Evolutionary conservation across 768 basidiomycete species (phyloP), one percentile per base, ranked within the genome.

Genomic region (Gymnopilus junonius): DNA sequence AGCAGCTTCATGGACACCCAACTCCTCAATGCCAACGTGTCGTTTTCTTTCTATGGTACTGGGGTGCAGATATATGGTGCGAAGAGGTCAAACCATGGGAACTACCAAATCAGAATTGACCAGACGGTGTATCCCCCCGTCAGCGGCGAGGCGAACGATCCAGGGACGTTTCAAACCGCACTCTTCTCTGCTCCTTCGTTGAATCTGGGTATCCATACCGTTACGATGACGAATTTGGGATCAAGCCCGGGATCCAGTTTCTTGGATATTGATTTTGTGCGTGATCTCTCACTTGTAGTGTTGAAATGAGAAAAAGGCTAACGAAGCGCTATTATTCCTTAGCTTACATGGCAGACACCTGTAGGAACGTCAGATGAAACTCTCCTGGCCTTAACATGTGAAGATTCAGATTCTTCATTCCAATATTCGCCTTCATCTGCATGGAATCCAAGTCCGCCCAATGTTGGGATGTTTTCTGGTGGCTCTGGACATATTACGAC

Each of bases 251-350:
- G 69, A 4, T 58, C 59, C 3, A 65, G 58, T 5, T 73, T 69
- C 46, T 66, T 86, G 46, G 85, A 84, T 65, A 70, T 87, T 25
- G 85, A 87, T 59, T 83, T 79, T 63, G 84, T 84, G 59, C 40
- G 79, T 75, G 35, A 42, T 25, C 23, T 17, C 8, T 15, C 10
- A 62, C 21, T 27, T 23, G 23, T 34, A 53, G 48, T 40, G 15
- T 32, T 50, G 8, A 3, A 23, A 8, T 21, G 17, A 45, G 48
- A 10, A 14, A n/a, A 40, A n/a, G 29, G 20, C 58, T 29, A 14
- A 46, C 37, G 58, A 53, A 45, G 54, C 48, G 40, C 20, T 43
- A 4, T 42, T 11, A n/a, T 42, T 42, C 5, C 39, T n/a, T 62
- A 78, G 78, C 70, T 78, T 32, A 78, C 73, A 32, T 80, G 75